These are phyloP conservation scores for Aspergillus egyptiacus DNA, from an alignment of 495 filamentous ascomycete genomes.

Conservation along the genomic window DNA sequence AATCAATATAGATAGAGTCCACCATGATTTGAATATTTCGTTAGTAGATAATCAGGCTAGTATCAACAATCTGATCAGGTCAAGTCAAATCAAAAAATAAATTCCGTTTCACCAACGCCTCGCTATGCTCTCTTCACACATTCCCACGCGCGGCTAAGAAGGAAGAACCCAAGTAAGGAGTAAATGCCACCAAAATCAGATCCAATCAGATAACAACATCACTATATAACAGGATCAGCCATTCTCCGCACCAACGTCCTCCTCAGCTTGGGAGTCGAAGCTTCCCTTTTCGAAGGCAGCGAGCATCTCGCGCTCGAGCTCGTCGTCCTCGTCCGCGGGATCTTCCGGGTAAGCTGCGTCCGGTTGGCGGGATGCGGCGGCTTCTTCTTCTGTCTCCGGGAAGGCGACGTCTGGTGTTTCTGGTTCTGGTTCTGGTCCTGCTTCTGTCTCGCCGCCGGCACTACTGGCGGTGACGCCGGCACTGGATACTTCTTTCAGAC, in stretches of 20 bases:
- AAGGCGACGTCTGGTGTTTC: conserved; percentile 20
- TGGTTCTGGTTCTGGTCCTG: conserved; percentile 40
- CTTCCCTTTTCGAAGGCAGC: conserved; percentile 56
- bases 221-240: no score
- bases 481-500: conserved; percentile 42
- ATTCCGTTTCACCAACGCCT: conserved; percentile 4
- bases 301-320: conserved; percentile 60
- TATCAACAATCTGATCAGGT: not conserved
- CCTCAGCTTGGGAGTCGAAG: conserved; percentile 30
- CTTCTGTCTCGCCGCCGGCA: not conserved
- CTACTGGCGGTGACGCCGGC: conserved; percentile 22
- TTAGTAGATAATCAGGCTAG: no score
- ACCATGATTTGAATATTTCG: no score
- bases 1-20: no score
- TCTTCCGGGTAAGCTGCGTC: conserved; percentile 24
- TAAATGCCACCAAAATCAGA: not conserved
- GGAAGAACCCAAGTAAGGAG: not conserved
- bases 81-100: not conserved
- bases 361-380: conserved; percentile 3
- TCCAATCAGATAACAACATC: no score
- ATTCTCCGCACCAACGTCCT: conserved; percentile 25
- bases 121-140: not conserved
- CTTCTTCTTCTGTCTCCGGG: conserved; percentile 15
- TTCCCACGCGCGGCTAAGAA: not conserved
- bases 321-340: conserved; percentile 51